These are phyloP conservation scores for Cryptosporidium viatorum DNA, from an alignment of 169 alveolate genomes.

Conservation along the genomic window DNA sequence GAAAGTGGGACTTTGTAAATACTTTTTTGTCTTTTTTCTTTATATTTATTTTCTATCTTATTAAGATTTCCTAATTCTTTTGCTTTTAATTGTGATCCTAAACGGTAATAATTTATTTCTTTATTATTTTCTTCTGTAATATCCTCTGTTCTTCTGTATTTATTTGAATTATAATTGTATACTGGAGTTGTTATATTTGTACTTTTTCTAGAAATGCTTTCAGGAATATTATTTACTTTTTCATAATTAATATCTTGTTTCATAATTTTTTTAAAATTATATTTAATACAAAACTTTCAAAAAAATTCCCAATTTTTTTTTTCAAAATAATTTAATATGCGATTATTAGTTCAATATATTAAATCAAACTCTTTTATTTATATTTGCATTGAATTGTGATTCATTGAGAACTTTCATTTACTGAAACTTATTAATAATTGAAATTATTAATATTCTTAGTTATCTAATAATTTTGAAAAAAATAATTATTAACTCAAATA, in stretches of 20 bases:
- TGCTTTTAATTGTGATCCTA: not conserved
- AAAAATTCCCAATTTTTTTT: too few relatives aligned
- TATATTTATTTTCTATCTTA: not conserved
- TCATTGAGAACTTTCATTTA: not conserved
- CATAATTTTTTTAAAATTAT: not conserved
- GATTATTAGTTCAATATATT: too few relatives aligned
- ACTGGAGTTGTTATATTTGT: slow-evolving; percentile 24
- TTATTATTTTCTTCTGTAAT: not conserved
- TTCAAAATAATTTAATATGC: too few relatives aligned
- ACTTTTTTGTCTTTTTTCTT: slow-evolving; percentile 17
- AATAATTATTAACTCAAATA: not conserved
- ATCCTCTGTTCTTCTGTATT: not conserved
- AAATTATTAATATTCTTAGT: too few relatives aligned
- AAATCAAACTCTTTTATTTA: too few relatives aligned
- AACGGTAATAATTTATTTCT: not conserved
- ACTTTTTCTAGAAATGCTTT: not conserved
- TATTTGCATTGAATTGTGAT: not conserved
- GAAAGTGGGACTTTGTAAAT: slow-evolving; percentile 48
- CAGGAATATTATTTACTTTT: not conserved
- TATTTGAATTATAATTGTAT: not conserved
- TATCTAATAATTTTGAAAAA: not conserved
- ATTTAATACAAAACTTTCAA: not conserved
- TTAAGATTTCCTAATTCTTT: not conserved
- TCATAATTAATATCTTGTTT: not conserved
- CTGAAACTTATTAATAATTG: too few relatives aligned